Evolutionary conservation across 345 rosid genomes (phyloP), one percentile per base, ranked within the genome.

Genomic region (Angophora floribunda): DNA sequence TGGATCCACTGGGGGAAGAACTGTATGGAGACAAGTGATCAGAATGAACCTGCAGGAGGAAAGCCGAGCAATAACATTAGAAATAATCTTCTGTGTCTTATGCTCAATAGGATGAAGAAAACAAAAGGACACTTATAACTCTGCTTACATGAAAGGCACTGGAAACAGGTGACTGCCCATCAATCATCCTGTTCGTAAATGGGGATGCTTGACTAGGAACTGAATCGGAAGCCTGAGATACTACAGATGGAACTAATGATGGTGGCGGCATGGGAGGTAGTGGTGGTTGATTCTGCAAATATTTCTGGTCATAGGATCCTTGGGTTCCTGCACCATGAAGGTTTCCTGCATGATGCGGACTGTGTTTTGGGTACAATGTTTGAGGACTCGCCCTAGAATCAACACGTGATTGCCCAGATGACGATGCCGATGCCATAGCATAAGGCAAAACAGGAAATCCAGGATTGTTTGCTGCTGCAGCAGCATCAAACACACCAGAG

Each of bases 191-290:
- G 87, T 90, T 92, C 30, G 93, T 85, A 90, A 90, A 96, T 63
- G 93, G 93, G 51, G 97, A 92, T 85, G 95, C 92, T 78, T 91
- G 94, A 90, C 87, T 87, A 13, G 93, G 90, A 80, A 87, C 89
- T 88, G 92, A 87, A 88, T 96, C 96, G 32, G 95, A 91, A 88
- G 90, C 89, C 92, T 92, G 97, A 88, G 94, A 91, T 32, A 94
- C 89, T 87, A 90, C 92, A 75, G 93, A 94, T 30, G 93, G 91
- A 84, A 94, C 87, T 86, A 93, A 86, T 87, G 92, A 88, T 87
- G 99, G 98, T 52, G 98, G 99, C 13, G 98, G 99, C 94, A 95
- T 93, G 51, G 96, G 96, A 89, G 99, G 98, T 91, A 98, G 93
- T 89, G 99, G 98, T 86, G 99, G 99, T 90, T 96, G 99, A 91